These are phyloP conservation scores for Xerocomus potaroensis DNA, from an alignment of 768 basidiomycete genomes.

Conservation along the genomic window DNA sequence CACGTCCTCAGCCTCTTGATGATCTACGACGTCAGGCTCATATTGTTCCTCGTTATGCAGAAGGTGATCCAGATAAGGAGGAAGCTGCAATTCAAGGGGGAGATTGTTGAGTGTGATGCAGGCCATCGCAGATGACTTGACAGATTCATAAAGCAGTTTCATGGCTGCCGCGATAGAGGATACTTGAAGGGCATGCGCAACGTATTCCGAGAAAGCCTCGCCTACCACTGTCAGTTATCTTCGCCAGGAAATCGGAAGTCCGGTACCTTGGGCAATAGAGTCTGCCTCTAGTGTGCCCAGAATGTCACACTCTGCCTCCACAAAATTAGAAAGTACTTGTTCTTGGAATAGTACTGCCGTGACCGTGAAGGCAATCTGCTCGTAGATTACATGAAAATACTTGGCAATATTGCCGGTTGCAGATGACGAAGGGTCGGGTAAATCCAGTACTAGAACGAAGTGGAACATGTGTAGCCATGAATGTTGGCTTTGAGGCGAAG, in stretches of 20 bases:
- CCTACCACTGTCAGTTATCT: conserved; percentile 37
- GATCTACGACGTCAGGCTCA: conserved; percentile 47
- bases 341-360: conserved; percentile 92
- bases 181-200: conserved; percentile 51
- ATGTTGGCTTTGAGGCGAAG: conserved; percentile 24
- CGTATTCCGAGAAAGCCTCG: conserved; percentile 53
- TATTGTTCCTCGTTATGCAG: conserved; percentile 62
- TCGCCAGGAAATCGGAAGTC: conserved; percentile 15
- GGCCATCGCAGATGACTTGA: conserved; percentile 73
- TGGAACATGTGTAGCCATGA: conserved; percentile 76
- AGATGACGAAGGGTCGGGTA: conserved; percentile 86
- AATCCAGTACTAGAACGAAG: conserved; percentile 80
- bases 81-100: conserved; percentile 82
- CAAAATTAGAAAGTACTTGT: conserved; percentile 82
- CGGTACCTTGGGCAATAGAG: conserved; percentile 64
- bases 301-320: conserved; percentile 74
- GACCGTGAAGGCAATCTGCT: conserved; percentile 83
- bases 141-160: conserved; percentile 71
- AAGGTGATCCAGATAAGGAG: conserved; percentile 70
- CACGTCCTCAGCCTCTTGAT: conserved; percentile 50
- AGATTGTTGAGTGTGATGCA: conserved; percentile 75
- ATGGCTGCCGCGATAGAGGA: conserved; percentile 79
- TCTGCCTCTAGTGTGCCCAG: conserved; percentile 70
- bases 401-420: conserved; percentile 70
- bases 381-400: conserved; percentile 84